Percentiles rank a stretch among this genome's conserved stretches.
Evolutionary conservation across 2,329 filamentous ascomycete species (phyloP).

Genomic region (Nemania sp.): DNA sequence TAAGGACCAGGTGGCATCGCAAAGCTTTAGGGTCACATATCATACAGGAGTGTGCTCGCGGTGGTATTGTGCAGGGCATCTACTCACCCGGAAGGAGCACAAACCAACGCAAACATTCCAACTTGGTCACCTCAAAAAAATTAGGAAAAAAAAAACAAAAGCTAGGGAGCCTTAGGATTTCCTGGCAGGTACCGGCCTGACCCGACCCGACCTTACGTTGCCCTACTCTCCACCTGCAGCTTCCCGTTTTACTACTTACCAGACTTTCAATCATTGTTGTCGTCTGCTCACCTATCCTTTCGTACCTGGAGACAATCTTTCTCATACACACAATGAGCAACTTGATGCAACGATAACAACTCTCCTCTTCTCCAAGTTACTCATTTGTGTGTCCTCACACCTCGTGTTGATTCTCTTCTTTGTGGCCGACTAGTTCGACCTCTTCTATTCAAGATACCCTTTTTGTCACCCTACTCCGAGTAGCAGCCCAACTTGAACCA

Average conservation of each 20-base stretch:
- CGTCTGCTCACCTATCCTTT: neutral
- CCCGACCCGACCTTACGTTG: neutral
- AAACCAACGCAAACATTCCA: conserved; percentile 22
- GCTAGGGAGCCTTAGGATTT: neutral
- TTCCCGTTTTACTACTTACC: neutral
- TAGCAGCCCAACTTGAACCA: conserved; percentile 18
- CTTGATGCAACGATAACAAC: conserved; percentile 24
- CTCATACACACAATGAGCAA: conserved; percentile 28
- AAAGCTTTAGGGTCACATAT: conserved; percentile 17
- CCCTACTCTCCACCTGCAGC: conserved; percentile 1
- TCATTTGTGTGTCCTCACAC: conserved; percentile 28
- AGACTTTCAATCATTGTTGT: neutral
- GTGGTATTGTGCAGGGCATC: conserved; percentile 15
- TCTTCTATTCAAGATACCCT: conserved; percentile 44
- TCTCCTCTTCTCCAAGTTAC: conserved; percentile 17
- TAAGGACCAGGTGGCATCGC: conserved; percentile 27
- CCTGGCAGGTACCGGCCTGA: conserved; percentile 1
- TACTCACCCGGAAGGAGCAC: conserved; percentile 1
- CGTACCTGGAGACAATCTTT: neutral
- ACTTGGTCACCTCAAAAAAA: conserved; percentile 1
- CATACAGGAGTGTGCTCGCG: conserved; percentile 19
- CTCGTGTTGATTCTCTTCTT: conserved; percentile 36
- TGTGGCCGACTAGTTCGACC: conserved; percentile 42
- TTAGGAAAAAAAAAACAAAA: too few species aligned
- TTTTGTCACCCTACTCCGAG: conserved; percentile 23